Base-by-base conservation (phyloP, 495 filamentous ascomycete genomes). In the Lasiosphaeria ovina region DNA sequence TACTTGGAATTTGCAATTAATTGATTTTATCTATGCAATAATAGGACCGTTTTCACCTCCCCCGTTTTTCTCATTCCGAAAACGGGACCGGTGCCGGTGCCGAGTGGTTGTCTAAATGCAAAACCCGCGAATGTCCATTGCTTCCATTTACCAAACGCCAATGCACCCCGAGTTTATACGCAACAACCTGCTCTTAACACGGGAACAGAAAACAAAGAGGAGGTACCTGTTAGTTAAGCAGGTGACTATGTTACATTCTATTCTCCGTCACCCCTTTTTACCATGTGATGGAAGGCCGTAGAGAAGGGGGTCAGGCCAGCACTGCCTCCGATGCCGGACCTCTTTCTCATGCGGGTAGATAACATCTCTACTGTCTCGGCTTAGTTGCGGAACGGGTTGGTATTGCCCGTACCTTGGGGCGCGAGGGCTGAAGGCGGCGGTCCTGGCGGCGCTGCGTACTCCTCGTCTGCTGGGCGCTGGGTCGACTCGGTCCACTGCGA, bases 401-500 rank as follows among this genome's bases (percentile, higher is more conserved):
- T 64, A 17, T 58, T 68, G 6, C 68, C 68, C 5, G 66, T 68
- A 6, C 54, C 60, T 53, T 70, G 52, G 10, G 59, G 55, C 38
- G 31, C 62, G 32, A 59, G 44, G 4, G 55, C 9, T 7, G 35
- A 51, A 40, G 62, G 78, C 35, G 80, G 79, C 8, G 81, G 78
- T 51, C 79, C 79, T 12, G 76, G 55, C 10, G 80, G 77, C 1
- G 79, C 74, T 32, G 68, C 69, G 59, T 72, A 75, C n/a, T 78
- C 77, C 24, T 57, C 42, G 40, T 57, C 51, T 5, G 52, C 42
- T 17, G 65, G 69, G 45, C 64, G 54, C 51, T 65, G 70, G 4
- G 65, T 65, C 12, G 70, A 64, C 42, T 67, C 62, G n/a, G 66
- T 24, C 9, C 34, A 14, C 68, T 88, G 85, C 10, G 73, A 69